Base-by-base conservation (phyloP, 2,329 filamentous ascomycete species). In the Hymenoscyphus fructigenus region DNA sequence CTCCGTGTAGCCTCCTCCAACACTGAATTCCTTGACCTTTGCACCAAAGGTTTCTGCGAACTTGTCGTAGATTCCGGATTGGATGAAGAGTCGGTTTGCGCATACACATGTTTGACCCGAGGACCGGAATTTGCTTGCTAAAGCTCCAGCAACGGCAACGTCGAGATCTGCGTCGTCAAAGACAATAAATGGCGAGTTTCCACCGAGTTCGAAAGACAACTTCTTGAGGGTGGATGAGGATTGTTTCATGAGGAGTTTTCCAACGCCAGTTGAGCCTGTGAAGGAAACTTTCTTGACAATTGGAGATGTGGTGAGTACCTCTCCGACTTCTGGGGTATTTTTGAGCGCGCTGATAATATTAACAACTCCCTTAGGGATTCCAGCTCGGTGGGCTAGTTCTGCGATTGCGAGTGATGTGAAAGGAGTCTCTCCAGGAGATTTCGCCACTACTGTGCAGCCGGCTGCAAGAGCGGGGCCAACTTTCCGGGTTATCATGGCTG, bases 31-130 rank as follows among this genome's bases (percentile, higher is more conserved):
- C 73, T 86, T 85, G 60, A 94, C 91, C 75, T 91, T 90, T 67
- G 87, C 88, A 32, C 88, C 85, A 69, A 95, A 87, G 60, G 85
- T 87, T 57, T 81, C 72, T 4, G 86, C 85, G 71, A 96, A 96
- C 44, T 84, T 80, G 72, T 94, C 90, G 79, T 95, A 93, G 76
- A 96, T 85, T 65, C 87, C 89, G 41, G 83, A 81, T 77, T 96
- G 92, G 9, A 96, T 85, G 76, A 91, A 94, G 69, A 96, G 86
- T 34, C 92, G 84, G 80, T 96, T 96, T 29, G 91, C 91, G 74
- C 91, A 93, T 26, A 98, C 93, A 77, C 95, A 99, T 0, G 95
- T 98, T 82, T 99, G 95, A 41, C 95, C 95, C 0, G 92, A 96
- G 44, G 90, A 92, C 62, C 95, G 90, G 86, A 98, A 98, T 78